Conservation (phyloP, 495 filamentous ascomycete genomes). For the Xylaria palmicola region DNA sequence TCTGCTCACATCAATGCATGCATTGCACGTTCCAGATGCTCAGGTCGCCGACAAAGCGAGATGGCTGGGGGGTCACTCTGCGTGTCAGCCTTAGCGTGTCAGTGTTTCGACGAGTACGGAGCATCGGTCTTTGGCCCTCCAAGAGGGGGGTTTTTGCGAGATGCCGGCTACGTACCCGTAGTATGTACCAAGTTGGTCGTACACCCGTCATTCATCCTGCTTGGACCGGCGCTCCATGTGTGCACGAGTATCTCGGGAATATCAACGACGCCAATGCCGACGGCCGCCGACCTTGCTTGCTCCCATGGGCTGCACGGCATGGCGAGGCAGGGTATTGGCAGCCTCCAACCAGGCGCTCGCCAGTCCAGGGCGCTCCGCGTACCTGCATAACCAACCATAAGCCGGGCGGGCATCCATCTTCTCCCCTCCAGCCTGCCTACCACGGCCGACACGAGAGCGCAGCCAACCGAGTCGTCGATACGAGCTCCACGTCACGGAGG, state of each 20-base stretch:
- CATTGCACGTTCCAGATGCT: not conserved
- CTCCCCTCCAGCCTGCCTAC: no score
- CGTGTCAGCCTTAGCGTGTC: slow-evolving; percentile 1
- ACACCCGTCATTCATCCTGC: no score
- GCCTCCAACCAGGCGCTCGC: not conserved
- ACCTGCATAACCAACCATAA: slow-evolving; percentile 2
- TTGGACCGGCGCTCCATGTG: no score
- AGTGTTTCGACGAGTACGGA: no score
- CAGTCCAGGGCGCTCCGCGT: not conserved
- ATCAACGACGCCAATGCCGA: slow-evolving; percentile 2
- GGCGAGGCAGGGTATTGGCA: not conserved
- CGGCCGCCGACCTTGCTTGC: not conserved
- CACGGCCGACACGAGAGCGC: not conserved
- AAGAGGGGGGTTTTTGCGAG: not conserved
- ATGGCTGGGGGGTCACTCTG: not conserved
- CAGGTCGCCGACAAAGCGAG: not conserved
- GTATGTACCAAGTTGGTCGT: no score
- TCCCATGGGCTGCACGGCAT: not conserved
- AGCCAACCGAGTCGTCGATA: slow-evolving; percentile 2
- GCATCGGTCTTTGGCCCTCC: no score
- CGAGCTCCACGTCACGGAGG: not conserved
- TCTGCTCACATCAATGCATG: not conserved
- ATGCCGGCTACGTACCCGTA: no score
- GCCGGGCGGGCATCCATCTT: not conserved
- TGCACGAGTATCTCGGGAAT: not conserved